Evolutionary conservation across 768 basidiomycete genomes (phyloP).

Genomic region (Lactarius evosmus): DNA sequence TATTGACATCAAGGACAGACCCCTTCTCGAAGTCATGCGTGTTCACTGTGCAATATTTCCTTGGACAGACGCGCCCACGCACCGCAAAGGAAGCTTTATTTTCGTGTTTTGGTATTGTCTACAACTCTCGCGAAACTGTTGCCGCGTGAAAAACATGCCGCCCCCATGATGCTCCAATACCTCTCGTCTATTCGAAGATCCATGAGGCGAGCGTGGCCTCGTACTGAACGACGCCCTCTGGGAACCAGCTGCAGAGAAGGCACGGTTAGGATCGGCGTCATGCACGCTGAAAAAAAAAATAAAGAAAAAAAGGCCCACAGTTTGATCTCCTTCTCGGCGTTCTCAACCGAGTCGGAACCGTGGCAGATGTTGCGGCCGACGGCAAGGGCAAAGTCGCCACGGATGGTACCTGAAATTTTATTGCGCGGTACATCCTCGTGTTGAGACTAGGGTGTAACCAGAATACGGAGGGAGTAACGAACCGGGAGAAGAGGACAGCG

Average conservation of each 20-base stretch:
- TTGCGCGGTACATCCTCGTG: neutral
- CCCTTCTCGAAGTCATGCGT: neutral
- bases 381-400: slow-evolving; percentile 92
- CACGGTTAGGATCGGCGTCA: slow-evolving; percentile 24
- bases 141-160: neutral
- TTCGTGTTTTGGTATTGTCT: slow-evolving; percentile 2
- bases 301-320: slow-evolving; percentile 54
- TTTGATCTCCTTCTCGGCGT: slow-evolving; percentile 89
- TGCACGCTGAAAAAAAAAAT: neutral
- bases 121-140: slow-evolving; percentile 6
- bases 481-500: slow-evolving; percentile 85
- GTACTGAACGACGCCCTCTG: slow-evolving; percentile 77
- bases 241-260: slow-evolving; percentile 72
- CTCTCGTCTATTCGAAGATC: slow-evolving; percentile 69
- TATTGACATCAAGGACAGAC: neutral
- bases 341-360: slow-evolving; percentile 86
- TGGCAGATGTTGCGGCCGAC: slow-evolving; percentile 95
- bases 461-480: slow-evolving; percentile 31
- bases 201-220: slow-evolving; percentile 58
- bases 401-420: slow-evolving; percentile 71
- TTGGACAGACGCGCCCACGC: too few species aligned
- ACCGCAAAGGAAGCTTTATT: neutral
- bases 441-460: neutral
- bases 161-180: neutral
- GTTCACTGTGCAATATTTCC: neutral